Evolutionary conservation across 495 filamentous ascomycete species (phyloP).

Genomic region (Aspergillus sclerotiicarbonarius): DNA sequence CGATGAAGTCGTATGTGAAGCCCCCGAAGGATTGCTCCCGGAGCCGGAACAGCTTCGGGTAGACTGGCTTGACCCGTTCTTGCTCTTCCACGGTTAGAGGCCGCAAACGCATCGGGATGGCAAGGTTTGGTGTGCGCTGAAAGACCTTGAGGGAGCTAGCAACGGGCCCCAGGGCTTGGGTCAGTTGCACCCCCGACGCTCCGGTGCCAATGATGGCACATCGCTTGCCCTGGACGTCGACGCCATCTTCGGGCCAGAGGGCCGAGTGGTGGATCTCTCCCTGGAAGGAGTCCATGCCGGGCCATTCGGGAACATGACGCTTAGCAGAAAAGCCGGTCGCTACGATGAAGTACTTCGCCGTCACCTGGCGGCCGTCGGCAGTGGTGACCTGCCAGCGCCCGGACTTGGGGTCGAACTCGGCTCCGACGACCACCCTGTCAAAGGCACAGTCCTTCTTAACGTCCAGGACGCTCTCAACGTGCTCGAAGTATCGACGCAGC

Average conservation of each 20-base stretch:
- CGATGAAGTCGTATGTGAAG: conserved; percentile 42
- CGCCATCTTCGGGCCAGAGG: conserved; percentile 54
- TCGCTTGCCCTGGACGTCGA: conserved; percentile 49
- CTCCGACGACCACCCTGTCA: conserved; percentile 44
- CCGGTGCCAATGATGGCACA: conserved; percentile 61
- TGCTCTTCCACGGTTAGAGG: conserved; percentile 45
- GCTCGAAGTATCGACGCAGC: conserved; percentile 53
- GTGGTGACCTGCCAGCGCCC: conserved; percentile 30
- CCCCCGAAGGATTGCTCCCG: conserved; percentile 48
- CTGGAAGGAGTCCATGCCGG: conserved; percentile 52
- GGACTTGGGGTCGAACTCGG: conserved; percentile 39
- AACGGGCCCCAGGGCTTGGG: conserved; percentile 42
- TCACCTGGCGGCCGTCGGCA: conserved; percentile 16
- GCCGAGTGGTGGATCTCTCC: conserved; percentile 56
- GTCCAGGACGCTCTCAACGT: conserved; percentile 49
- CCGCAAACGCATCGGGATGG: conserved; percentile 51
- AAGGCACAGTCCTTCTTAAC: conserved; percentile 54
- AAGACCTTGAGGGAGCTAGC: conserved; percentile 45
- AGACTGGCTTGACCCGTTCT: conserved; percentile 37
- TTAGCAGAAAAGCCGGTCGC: conserved; percentile 21
- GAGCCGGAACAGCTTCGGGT: conserved; percentile 42
- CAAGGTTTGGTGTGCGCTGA: conserved; percentile 55
- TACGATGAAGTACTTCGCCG: conserved; percentile 32
- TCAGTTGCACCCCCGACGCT: conserved; percentile 56
- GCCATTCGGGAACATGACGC: conserved; percentile 44